Evolutionary conservation across 2,329 filamentous ascomycete genomes (phyloP).

Genomic region (Aspergillus novofumigatus): DNA sequence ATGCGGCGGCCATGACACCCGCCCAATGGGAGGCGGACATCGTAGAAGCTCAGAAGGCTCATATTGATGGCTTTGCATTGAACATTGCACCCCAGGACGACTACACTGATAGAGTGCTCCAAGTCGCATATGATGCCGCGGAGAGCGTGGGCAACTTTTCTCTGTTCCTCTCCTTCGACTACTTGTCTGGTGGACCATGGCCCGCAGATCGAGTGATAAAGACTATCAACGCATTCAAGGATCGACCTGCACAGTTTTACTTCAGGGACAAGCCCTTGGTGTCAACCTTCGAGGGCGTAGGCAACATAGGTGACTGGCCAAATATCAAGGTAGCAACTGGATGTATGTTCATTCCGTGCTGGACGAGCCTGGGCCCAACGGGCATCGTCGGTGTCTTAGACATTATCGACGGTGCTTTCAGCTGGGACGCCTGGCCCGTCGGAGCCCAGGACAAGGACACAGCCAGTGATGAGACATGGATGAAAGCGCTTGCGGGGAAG

Average conservation of each 20-base stretch:
- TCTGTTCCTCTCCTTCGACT: slow-evolving; percentile 35
- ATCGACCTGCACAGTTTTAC: slow-evolving; percentile 21
- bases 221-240: slow-evolving; percentile 24
- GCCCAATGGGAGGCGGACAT: slow-evolving; percentile 26
- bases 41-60: slow-evolving; percentile 23
- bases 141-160: slow-evolving; percentile 26
- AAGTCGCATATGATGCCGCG: slow-evolving; percentile 27
- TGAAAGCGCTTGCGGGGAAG: slow-evolving; percentile 34
- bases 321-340: slow-evolving; percentile 36
- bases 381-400: slow-evolving; percentile 26
- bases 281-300: slow-evolving; percentile 42
- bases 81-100: slow-evolving; percentile 30
- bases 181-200: slow-evolving; percentile 28
- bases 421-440: slow-evolving; percentile 44
- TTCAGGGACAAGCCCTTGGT: slow-evolving; percentile 32
- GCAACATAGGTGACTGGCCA: slow-evolving; percentile 40
- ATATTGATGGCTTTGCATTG: slow-evolving; percentile 31
- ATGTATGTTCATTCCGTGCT: slow-evolving; percentile 44
- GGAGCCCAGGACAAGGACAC: slow-evolving; percentile 36
- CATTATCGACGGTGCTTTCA: slow-evolving; percentile 38
- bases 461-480: slow-evolving; percentile 39
- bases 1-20: slow-evolving; percentile 20
- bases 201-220: slow-evolving; percentile 22
- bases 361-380: slow-evolving; percentile 32
- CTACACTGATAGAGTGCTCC: slow-evolving; percentile 25